Conservation (phyloP, 2,329 filamentous ascomycete genomes). For the Aquanectria penicillioides region DNA sequence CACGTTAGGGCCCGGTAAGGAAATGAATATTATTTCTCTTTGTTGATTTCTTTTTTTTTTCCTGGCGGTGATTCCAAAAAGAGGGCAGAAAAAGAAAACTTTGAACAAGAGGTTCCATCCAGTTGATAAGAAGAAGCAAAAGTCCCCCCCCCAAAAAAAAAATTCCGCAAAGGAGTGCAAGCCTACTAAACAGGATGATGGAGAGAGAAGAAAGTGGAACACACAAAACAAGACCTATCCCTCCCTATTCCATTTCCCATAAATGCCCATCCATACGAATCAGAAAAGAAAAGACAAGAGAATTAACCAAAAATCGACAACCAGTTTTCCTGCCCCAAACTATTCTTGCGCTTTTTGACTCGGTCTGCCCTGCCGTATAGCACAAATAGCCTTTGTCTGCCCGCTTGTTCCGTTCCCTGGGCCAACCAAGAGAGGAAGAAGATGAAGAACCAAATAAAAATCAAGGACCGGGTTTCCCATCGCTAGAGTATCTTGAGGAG, state of each 20-base stretch:
- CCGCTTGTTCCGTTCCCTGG: too few relatives aligned
- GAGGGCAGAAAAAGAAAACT: neutral
- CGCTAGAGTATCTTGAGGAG: neutral
- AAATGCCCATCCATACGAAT: constrained; percentile 28
- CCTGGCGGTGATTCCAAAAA: neutral
- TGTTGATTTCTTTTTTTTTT: neutral
- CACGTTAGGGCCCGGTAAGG: neutral
- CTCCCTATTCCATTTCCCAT: constrained; percentile 11
- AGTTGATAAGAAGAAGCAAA: neutral
- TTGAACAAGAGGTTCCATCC: too few relatives aligned
- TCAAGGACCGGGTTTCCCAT: neutral
- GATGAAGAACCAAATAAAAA: neutral
- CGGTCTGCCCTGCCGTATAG: too few relatives aligned
- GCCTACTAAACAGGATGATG: neutral
- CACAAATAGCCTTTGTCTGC: too few relatives aligned
- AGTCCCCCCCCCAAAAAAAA: neutral
- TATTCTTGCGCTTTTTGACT: neutral
- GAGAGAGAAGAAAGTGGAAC: constrained; percentile 9
- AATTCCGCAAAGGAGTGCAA: constrained; percentile 20
- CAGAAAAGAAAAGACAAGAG: constrained; percentile 7
- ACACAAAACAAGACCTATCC: constrained; percentile 8
- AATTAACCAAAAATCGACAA: neutral
- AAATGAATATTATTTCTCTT: constrained; percentile 6
- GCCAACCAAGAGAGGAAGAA: neutral
- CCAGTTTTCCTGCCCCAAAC: neutral